Percentiles rank a stretch among this genome's conserved stretches.
Conservation (phyloP, 2,329 filamentous ascomycete species). For the Aureobasidium subglaciale region DNA sequence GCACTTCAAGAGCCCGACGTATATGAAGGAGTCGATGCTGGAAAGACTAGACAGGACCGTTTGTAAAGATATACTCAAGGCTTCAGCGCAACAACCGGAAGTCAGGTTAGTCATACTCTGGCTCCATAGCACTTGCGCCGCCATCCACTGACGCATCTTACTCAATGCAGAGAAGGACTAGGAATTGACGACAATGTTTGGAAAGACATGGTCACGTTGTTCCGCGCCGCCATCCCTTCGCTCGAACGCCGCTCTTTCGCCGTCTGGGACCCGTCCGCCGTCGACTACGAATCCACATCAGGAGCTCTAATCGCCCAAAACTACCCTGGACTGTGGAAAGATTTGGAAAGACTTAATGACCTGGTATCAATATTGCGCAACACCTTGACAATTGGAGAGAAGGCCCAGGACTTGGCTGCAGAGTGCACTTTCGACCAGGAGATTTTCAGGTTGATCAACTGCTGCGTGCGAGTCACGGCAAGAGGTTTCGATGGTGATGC, state of each 20-base stretch:
- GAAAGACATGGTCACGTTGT: constrained; percentile 51
- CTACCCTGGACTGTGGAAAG: constrained; percentile 52
- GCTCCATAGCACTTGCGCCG: background rate
- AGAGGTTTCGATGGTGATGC: constrained; percentile 59
- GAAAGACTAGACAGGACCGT: constrained; percentile 48
- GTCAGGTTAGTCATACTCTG: constrained; percentile 36
- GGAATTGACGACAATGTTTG: constrained; percentile 52
- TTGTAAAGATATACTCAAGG: constrained; percentile 53
- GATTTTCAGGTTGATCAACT: constrained; percentile 54
- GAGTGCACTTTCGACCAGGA: constrained; percentile 54
- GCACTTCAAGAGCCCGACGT: constrained; percentile 54
- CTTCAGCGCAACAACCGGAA: constrained; percentile 49
- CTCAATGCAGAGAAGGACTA: constrained; percentile 43
- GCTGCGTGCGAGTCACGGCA: constrained; percentile 57
- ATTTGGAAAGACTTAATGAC: constrained; percentile 57
- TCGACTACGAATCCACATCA: constrained; percentile 52
- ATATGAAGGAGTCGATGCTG: constrained; percentile 53
- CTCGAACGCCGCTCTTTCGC: constrained; percentile 57
- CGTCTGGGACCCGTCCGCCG: constrained; percentile 49
- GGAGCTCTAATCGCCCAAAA: constrained; percentile 56
- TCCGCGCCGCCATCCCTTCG: constrained; percentile 54
- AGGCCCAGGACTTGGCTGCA: constrained; percentile 56
- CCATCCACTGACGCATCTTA: background rate
- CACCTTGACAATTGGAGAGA: constrained; percentile 53
- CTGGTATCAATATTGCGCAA: constrained; percentile 56